Percentiles rank a stretch among this genome's conserved stretches.
Evolutionary conservation across 352 stramenopile genomes (phyloP).

Genomic region (Phytophthora tubulina): DNA sequence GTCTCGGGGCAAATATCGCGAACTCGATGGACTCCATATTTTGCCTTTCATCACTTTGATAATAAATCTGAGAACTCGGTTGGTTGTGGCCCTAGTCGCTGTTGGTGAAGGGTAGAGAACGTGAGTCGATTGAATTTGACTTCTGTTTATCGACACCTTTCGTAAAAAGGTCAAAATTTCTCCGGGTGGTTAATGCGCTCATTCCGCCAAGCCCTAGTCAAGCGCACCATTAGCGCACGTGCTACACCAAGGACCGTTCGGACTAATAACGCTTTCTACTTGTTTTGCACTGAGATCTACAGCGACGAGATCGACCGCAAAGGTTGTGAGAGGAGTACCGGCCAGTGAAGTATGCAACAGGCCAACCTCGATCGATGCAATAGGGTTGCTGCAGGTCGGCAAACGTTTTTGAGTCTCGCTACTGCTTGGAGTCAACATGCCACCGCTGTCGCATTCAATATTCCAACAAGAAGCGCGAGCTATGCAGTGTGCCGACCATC

Average conservation of each 20-base stretch:
- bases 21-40: too few species aligned
- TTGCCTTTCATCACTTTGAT: too few species aligned
- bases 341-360: constrained; percentile 43
- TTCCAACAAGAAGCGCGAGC: constrained; percentile 46
- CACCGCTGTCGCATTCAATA: constrained; percentile 72
- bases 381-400: constrained; percentile 49
- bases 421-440: constrained; percentile 61
- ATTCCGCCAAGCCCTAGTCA: constrained; percentile 62
- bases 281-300: constrained; percentile 57
- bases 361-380: constrained; percentile 72
- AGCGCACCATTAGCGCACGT: constrained; percentile 35
- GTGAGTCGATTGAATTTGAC: too few species aligned
- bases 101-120: too few species aligned
- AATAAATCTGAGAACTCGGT: too few species aligned
- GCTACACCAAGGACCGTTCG: constrained; percentile 9
- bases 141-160: too few species aligned
- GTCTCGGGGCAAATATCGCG: too few species aligned
- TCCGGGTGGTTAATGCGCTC: constrained; percentile 66
- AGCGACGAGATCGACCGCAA: constrained; percentile 60
- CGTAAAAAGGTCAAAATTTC: constrained; percentile 30
- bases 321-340: constrained; percentile 36
- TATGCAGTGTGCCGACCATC: constrained; percentile 53
- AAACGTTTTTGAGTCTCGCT: constrained; percentile 54
- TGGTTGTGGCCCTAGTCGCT: too few species aligned
- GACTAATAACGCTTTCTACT: constrained; percentile 11